Evolutionary conservation across 306 rosid species (phyloP), one percentile per base, ranked within the genome.

Genomic region (Mimosa pudica): DNA sequence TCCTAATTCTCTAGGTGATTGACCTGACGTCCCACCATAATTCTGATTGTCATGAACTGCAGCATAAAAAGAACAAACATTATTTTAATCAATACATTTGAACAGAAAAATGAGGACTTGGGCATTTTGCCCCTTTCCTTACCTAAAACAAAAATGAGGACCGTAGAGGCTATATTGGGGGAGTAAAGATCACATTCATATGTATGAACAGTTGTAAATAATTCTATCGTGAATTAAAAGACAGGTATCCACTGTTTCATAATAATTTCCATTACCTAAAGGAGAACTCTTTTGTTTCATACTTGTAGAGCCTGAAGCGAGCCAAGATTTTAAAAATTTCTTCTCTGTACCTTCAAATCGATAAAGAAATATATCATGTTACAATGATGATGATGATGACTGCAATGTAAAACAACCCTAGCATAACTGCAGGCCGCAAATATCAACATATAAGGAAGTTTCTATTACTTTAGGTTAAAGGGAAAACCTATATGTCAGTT

Each of bases 291-390:
- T 83, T 77, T 85, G 82, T 68, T 81, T 76, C 42, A 72, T 71
- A 67, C 85, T 85, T 82, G 83, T 84, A 73, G 90, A 73, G 80
- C 95, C 79, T 69, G 96, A 86, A 67, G 77, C 72, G 54, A 92
- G 89, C 98, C 98, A 95, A 30, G 90, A 87, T 71, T 88, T 89
- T 84, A 95, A 86, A 72, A 87, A 71, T 72, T 82, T 82, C 74
- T 75, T 92, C 69, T 79, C 92, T 66, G 85, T 41, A 80, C 88
- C 92, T 89, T 85, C 70, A 76, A 66, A 61, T 70, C 44, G 74
- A 55, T 60, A 73, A 74, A 57, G 48, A 82, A 78, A 24, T 38
- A 46, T 6, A 69, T 41, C 75, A 77, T 62, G 58, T 11, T 16
- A 67, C 10, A 41, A 18, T 74, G 57, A 52, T 33, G 42, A 2